Evolutionary conservation across 2,329 filamentous ascomycete species (phyloP), one percentile per base, ranked within the genome.

Genomic region (Bipolaris victoriae): DNA sequence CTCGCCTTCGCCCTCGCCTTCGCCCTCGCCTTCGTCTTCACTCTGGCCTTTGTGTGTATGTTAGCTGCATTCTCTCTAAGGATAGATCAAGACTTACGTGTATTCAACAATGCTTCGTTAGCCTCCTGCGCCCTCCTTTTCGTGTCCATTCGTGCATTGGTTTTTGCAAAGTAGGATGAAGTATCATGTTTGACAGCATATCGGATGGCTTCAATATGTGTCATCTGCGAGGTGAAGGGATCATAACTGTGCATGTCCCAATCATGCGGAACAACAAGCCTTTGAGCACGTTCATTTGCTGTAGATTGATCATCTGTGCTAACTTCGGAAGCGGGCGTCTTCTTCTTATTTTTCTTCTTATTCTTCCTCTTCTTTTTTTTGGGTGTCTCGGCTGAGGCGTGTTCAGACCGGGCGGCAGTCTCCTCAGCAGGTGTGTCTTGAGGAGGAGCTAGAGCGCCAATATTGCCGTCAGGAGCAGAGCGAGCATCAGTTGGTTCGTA

Each of bases 341-440:
- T 65, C 78, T 81, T 82, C 75, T 81, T 82, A 65, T 81, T 82
- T 63, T 73, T 75, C 36, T 66, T 68, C 41, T 63, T 68, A 13
- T 64, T 69, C 45, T 68, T 66, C 58, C 71, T 70, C 52, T 68
- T 69, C 51, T 63, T 66, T 41, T 57, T 55, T 39, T 61, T 60
- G 7, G 53, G 37, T n/a, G 57, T 35, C 9, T 46, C 53, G 7
- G 37, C 33, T 33, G 40, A 35, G 7, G 37, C 16, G 31, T 41
- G 20, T 15, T 52, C 26, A 20, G 26, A 7, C 5, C 47, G 22
- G 13, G 45, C 16, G 35, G 22, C 37, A n/a, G 16, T 37, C 16
- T 35, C 24, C 24, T 26, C 18, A 20, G 24, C n/a, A 31, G n/a
- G 39, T 35, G 33, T 16, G 20, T 29, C 48, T 24, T 49, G 20